phyloP scores from a whole-genome alignment of 2,329 filamentous ascomycete species.

The Daldinia sp. region DNA sequence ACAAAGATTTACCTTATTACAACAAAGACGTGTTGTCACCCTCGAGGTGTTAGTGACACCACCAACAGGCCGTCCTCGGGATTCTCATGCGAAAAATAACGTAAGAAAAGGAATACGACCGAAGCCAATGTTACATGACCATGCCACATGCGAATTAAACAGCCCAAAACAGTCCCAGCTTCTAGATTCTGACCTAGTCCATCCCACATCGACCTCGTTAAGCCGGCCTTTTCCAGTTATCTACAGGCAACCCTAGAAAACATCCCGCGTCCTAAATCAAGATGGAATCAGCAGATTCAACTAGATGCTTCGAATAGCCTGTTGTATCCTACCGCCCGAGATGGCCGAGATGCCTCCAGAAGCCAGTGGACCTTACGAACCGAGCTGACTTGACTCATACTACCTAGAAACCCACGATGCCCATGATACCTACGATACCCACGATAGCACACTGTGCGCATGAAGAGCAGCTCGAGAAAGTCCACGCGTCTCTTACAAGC shows the following conservation, averaged over 20 bases:
- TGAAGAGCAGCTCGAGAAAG: background rate
- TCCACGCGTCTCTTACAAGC: background rate
- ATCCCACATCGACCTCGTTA: conserved; percentile 14
- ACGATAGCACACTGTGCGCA: background rate
- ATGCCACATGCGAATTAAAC: background rate
- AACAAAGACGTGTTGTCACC: background rate
- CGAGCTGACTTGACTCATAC: background rate
- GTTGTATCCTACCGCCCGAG: background rate
- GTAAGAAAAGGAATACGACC: conserved; percentile 15
- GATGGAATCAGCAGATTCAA: conserved; percentile 13
- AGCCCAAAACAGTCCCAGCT: conserved; percentile 7
- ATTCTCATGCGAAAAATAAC: background rate
- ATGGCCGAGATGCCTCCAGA: background rate
- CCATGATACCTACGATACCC: background rate
- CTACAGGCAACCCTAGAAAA: conserved; percentile 7
- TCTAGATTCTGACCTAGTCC: conserved; percentile 12
- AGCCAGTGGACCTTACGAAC: background rate
- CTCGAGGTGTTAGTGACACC: conserved; percentile 2
- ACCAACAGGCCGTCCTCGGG: conserved; percentile 1
- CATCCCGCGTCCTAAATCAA: background rate
- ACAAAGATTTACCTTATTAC: background rate
- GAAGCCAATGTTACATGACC: conserved; percentile 9
- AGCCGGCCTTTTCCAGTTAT: conserved; percentile 14
- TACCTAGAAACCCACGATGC: background rate
- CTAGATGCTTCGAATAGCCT: background rate